A percentile compares a stretch with the other conserved stretches of the same genome.
phyloP scores from a whole-genome alignment of 2,329 filamentous ascomycete genomes.

The Periconia sp. region DNA sequence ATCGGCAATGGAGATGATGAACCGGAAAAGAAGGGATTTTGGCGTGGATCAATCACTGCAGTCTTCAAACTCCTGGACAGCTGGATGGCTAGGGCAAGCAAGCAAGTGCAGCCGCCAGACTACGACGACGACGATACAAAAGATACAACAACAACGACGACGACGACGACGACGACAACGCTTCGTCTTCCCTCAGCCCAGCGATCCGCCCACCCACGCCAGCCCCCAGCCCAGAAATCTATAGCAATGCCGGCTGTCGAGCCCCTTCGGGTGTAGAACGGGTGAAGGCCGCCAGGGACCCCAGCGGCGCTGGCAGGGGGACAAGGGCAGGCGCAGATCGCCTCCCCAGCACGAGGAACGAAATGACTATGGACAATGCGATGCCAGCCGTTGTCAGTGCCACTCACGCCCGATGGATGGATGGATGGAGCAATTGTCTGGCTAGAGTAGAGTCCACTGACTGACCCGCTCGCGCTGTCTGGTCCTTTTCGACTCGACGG shows the following conservation, averaged over 20 bases:
- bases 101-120: conserved; percentile 11
- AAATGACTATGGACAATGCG: conserved; percentile 11
- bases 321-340: conserved; percentile 35
- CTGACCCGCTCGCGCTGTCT: too few relatives aligned
- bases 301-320: conserved; percentile 14
- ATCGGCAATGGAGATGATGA: conserved; percentile 46
- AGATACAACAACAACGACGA: conserved; percentile 26
- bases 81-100: conserved; percentile 35
- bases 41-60: too few relatives aligned
- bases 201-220: conserved; percentile 38
- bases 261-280: conserved; percentile 43
- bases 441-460: too few relatives aligned
- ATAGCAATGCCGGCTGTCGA: conserved; percentile 40
- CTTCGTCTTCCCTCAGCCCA: conserved; percentile 28
- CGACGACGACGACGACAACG: conserved; percentile 17
- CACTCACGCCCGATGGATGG: too few relatives aligned
- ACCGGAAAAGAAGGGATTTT: conserved; percentile 26
- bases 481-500: neutral
- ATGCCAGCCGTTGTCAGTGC: conserved; percentile 1
- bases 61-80: too few relatives aligned
- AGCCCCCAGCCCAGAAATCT: conserved; percentile 36
- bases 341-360: conserved; percentile 23
- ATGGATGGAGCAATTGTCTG: neutral
- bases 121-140: too few relatives aligned
- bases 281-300: conserved; percentile 23